These are phyloP conservation scores for Terfezia claveryi DNA, from an alignment of 495 filamentous ascomycete genomes.

Conservation along the genomic window DNA sequence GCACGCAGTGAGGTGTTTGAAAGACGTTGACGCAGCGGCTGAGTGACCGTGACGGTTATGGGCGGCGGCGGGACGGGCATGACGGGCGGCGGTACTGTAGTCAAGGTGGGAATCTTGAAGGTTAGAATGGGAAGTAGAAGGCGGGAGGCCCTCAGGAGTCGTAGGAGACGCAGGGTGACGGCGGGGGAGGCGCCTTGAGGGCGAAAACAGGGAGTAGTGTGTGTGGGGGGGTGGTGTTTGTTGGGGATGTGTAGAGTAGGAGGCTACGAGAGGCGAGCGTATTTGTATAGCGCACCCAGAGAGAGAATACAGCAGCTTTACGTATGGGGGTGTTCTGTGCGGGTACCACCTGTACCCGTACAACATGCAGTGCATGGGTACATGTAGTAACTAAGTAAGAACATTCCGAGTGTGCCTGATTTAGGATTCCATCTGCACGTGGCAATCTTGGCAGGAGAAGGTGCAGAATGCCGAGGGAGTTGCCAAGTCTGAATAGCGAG, in stretches of 20 bases:
- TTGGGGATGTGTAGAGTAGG: background rate
- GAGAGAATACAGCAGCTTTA: too few relatives aligned
- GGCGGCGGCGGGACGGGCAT: background rate
- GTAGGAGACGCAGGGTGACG: background rate
- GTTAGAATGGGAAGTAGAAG: background rate
- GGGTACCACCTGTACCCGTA: too few relatives aligned
- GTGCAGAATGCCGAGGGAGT: too few relatives aligned
- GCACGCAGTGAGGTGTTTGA: background rate
- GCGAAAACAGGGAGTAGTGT: background rate
- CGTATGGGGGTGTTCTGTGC: too few relatives aligned
- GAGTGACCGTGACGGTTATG: too few relatives aligned
- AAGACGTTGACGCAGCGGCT: background rate
- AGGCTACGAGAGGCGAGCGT: background rate
- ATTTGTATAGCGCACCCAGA: background rate
- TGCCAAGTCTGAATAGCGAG: too few relatives aligned
- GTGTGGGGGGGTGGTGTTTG: background rate
- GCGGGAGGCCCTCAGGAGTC: background rate
- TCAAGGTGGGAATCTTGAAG: background rate
- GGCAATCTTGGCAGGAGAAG: too few relatives aligned
- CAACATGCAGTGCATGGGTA: too few relatives aligned
- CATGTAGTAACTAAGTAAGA: too few relatives aligned
- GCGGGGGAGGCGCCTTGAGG: background rate
- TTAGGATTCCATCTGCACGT: too few relatives aligned
- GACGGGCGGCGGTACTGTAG: background rate
- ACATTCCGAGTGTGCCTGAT: too few relatives aligned